Conservation (phyloP, 148 eudicot genomes). For the Vaccinium vitisidaea region DNA sequence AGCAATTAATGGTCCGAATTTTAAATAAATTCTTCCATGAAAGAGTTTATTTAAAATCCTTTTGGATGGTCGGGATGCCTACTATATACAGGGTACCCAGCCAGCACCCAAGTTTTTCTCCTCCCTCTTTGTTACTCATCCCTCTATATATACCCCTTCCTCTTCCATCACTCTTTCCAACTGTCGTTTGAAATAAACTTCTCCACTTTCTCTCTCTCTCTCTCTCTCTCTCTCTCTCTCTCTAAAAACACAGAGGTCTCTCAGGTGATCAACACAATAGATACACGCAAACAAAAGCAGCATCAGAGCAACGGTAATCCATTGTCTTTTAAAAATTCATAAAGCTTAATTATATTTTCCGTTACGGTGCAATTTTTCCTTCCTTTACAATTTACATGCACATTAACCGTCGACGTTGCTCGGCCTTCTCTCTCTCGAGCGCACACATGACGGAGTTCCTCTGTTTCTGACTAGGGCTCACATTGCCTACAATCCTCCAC, state of each 20-base stretch:
- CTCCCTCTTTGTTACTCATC: neutral
- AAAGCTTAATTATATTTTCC: too few species aligned
- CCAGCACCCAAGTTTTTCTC: too few species aligned
- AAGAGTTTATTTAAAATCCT: too few species aligned
- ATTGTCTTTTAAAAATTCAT: neutral
- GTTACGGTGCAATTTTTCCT: neutral
- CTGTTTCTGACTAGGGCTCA: neutral
- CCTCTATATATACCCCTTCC: neutral
- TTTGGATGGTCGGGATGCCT: too few species aligned
- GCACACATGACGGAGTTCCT: neutral
- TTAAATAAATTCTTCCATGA: too few species aligned
- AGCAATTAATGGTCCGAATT: too few species aligned
- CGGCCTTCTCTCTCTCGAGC: neutral
- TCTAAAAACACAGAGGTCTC: neutral
- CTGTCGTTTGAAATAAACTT: neutral
- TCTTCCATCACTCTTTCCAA: neutral
- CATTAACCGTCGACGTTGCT: neutral
- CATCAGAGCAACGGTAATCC: neutral
- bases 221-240: neutral
- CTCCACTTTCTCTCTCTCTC: neutral
- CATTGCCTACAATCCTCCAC: neutral
- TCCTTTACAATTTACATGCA: neutral
- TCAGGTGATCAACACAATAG: neutral
- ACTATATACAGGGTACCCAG: too few species aligned
- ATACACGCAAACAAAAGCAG: neutral